Percentiles rank a stretch among this genome's conserved stretches.
These are phyloP conservation scores for Pinus albicaulis DNA, from an alignment of 75 land plant species.

Conservation along the genomic window DNA sequence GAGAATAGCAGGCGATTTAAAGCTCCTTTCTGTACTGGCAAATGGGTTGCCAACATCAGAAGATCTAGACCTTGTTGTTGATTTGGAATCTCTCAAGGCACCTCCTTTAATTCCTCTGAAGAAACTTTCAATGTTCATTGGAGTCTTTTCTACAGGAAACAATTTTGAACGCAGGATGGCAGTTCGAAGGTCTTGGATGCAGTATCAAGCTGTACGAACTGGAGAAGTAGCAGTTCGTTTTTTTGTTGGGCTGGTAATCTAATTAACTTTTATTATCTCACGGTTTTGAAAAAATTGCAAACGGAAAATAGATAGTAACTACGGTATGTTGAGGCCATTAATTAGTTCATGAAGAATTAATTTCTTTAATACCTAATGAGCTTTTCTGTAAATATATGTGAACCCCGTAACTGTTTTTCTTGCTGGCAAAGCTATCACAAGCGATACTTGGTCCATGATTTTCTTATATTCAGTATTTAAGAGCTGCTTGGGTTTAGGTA, in stretches of 20 bases:
- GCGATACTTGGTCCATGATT: not conserved
- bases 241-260: conserved; percentile 83
- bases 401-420: not conserved
- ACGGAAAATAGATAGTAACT: not conserved
- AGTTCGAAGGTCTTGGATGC: conserved; percentile 88
- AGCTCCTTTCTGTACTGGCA: conserved; percentile 59
- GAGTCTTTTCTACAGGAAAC: conserved; percentile 79
- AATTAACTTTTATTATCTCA: not conserved
- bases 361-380: not conserved
- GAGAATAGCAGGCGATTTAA: conserved; percentile 60
- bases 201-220: conserved; percentile 67
- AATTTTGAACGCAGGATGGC: conserved; percentile 91
- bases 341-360: not conserved
- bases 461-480: not conserved
- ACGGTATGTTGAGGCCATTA: not conserved
- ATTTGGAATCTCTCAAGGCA: conserved; percentile 63
- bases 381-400: not conserved
- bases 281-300: not conserved
- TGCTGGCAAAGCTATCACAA: not conserved
- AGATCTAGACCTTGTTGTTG: conserved; percentile 43
- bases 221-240: conserved; percentile 86
- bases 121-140: conserved; percentile 56
- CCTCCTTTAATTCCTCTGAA: conserved; percentile 42
- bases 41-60: conserved; percentile 81
- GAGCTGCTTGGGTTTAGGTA: not conserved